phyloP scores from a whole-genome alignment of 345 rosid species.

The Cardamine occulta region DNA sequence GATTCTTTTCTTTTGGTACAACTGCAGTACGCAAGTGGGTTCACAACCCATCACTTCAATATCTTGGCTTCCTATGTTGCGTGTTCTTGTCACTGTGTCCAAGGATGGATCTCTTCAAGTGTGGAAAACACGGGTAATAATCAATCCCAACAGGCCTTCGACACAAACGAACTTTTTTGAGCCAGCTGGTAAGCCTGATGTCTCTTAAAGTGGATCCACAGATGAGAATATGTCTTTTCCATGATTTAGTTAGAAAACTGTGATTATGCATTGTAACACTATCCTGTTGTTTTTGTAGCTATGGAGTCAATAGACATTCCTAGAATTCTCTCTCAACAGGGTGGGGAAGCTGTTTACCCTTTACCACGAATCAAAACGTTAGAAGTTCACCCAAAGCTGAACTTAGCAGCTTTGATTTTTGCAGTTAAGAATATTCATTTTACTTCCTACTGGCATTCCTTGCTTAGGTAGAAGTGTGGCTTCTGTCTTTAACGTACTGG shows the following conservation, averaged over 20 bases:
- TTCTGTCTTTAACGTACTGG: slow-evolving; percentile 30
- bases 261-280: slow-evolving; percentile 14
- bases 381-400: slow-evolving; percentile 93
- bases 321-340: slow-evolving; percentile 87
- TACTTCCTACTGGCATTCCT: slow-evolving; percentile 23
- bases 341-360: slow-evolving; percentile 97
- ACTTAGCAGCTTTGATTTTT: slow-evolving; percentile 83
- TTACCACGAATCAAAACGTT: slow-evolving; percentile 78
- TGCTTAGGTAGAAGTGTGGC: background rate
- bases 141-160: slow-evolving; percentile 89
- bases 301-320: slow-evolving; percentile 89
- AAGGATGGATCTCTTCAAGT: slow-evolving; percentile 95
- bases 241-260: slow-evolving; percentile 22
- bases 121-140: slow-evolving; percentile 81
- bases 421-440: slow-evolving; percentile 64
- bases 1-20: slow-evolving; percentile 19
- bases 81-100: slow-evolving; percentile 80
- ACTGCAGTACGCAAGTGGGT: slow-evolving; percentile 82
- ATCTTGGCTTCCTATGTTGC: slow-evolving; percentile 86
- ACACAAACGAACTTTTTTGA: slow-evolving; percentile 94
- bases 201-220: slow-evolving; percentile 28
- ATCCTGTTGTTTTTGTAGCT: slow-evolving; percentile 56
- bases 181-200: slow-evolving; percentile 64
- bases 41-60: slow-evolving; percentile 90
- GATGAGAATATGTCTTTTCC: background rate